These are phyloP conservation scores for Ampelocalamus luodianensis DNA, from an alignment of 176 grass and related monocot genomes.

Conservation along the genomic window DNA sequence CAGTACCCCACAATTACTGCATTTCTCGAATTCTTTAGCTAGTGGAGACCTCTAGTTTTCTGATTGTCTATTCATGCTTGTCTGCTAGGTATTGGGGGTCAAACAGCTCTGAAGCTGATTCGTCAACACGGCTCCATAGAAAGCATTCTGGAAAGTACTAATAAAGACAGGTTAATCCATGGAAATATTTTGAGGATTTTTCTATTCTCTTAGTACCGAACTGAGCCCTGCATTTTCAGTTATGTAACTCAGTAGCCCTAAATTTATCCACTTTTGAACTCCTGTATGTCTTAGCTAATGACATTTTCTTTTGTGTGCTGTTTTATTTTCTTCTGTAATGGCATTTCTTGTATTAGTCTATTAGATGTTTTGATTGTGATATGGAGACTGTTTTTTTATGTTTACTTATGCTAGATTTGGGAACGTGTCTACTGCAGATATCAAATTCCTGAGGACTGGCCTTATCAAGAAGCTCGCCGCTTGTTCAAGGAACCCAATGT, in stretches of 20 bases:
- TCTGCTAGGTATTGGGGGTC: slow-evolving; percentile 75
- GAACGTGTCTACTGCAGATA: slow-evolving; percentile 53
- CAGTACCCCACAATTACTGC: neutral
- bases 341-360: neutral
- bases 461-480: slow-evolving; percentile 82
- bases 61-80: slow-evolving; percentile 10
- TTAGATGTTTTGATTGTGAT: slow-evolving; percentile 11
- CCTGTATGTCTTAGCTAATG: neutral
- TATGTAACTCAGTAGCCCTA: neutral
- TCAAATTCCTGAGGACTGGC: slow-evolving; percentile 91
- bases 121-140: slow-evolving; percentile 83
- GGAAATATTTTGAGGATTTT: slow-evolving; percentile 17
- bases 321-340: slow-evolving; percentile 27
- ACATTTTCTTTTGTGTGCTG: neutral
- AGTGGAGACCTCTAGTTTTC: neutral
- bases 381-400: slow-evolving; percentile 2
- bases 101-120: slow-evolving; percentile 94
- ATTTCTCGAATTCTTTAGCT: slow-evolving; percentile 39
- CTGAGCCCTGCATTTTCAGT: neutral
- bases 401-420: too few species aligned
- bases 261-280: neutral
- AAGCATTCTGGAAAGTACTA: slow-evolving; percentile 82
- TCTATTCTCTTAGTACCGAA: neutral
- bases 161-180: slow-evolving; percentile 76
- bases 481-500: slow-evolving; percentile 90